Conservation (phyloP, 345 rosid species). For the Corchorus olitorius region DNA sequence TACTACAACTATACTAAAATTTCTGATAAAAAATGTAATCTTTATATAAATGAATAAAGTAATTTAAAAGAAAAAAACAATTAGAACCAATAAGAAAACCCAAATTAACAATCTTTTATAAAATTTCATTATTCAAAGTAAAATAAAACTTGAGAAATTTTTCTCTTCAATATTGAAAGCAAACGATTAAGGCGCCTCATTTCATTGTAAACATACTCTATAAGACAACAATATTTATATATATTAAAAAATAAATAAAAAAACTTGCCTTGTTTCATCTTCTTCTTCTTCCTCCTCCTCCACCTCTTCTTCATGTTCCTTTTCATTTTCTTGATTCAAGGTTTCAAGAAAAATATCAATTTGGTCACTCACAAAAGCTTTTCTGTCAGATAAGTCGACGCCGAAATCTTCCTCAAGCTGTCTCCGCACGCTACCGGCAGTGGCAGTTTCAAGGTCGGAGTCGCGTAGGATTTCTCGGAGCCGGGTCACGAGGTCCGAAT, state of each 20-base stretch:
- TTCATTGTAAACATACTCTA: background rate
- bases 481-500: slow-evolving; percentile 65
- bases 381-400: slow-evolving; percentile 64
- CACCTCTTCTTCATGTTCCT: slow-evolving; percentile 19
- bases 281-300: slow-evolving; percentile 35
- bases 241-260: slow-evolving; percentile 7
- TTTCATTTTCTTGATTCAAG: slow-evolving; percentile 22
- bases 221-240: background rate
- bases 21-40: background rate
- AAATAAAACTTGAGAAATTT: background rate
- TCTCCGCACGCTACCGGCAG: slow-evolving; percentile 69
- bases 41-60: background rate
- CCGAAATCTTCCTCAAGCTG: slow-evolving; percentile 66
- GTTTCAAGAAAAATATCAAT: slow-evolving; percentile 63
- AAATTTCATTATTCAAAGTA: background rate
- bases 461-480: slow-evolving; percentile 66
- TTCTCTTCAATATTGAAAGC: background rate
- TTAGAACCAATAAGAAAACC: slow-evolving; percentile 10
- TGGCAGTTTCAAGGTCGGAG: slow-evolving; percentile 79
- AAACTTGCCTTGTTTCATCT: slow-evolving; percentile 33
- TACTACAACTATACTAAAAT: background rate
- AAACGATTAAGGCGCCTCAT: background rate
- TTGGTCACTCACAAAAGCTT: slow-evolving; percentile 66
- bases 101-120: background rate
- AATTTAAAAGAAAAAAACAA: background rate